Evolutionary conservation across 192 early-diverging fungal species (phyloP), one percentile per base, ranked within the genome.

Genomic region (Polychytrium aggregatum): DNA sequence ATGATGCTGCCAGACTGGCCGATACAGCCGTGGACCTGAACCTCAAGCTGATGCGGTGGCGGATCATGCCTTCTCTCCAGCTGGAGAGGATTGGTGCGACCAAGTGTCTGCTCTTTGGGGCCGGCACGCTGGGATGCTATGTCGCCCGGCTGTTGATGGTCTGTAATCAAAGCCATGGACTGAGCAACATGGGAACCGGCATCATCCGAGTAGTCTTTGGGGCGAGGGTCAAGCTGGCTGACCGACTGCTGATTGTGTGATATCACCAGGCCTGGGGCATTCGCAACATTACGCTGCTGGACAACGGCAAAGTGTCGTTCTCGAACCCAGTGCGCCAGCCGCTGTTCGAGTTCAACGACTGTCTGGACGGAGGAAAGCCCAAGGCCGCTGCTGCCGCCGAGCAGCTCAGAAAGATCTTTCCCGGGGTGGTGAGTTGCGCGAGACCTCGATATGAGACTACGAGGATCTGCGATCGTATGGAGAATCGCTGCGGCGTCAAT

Each of bases 321-420:
- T 98, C 95, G 17, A 98, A 98, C 64, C 95, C 95, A 11, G 83
- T 92, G 11, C 76, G 95, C 8, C 95, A 98, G 53, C 88, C 95
- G 10, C 69, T 98, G 39, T 98, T 87, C 62, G 67, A 67, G 14
- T 98, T 94, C 64, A 79, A 82, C 14, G 95, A 98, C 55, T 86
- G 83, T 54, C 54, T 93, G 28, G 75, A 82, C 29, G 90, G 92
- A 1, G 92, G 90, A 9, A 74, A 77, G 44, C 72, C 82, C 35
- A 98, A 98, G 62, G 95, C 95, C 0, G 64, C 52, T 10, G 84
- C 87, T 0, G 95, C 95, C 0, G 95, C 92, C 1, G 75, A 76
- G 22, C 64, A 66, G 53, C 59, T 98, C 31, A 65, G 68, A 34
- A 53, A 61, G 29, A 72, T 98, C 2, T 89, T 88, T 56, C 95